Conservation (phyloP, 106 monocot species). For the Phalaenopsis equestris region DNA sequence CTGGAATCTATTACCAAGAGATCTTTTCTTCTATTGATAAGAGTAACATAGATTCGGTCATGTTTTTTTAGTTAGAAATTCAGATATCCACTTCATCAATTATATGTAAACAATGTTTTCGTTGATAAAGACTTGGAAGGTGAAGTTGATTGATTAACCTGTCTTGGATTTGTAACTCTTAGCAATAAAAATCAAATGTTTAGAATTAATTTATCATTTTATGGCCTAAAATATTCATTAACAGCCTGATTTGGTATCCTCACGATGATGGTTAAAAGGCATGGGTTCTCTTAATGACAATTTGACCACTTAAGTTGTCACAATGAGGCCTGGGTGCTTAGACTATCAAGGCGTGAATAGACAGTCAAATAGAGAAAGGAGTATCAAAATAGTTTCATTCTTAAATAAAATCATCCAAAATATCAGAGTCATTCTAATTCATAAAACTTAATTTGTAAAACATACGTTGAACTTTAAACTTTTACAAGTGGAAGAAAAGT, state of each 20-base stretch:
- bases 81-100: neutral
- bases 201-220: neutral
- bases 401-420: too few species aligned
- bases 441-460: too few species aligned
- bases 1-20: neutral
- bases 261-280: neutral
- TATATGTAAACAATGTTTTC: neutral
- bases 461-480: too few species aligned
- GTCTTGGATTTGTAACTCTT: neutral
- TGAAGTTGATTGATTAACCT: neutral
- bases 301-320: neutral
- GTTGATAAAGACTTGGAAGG: neutral
- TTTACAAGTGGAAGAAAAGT: too few species aligned
- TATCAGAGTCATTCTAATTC: too few species aligned
- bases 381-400: too few species aligned
- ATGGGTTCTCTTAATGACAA: neutral
- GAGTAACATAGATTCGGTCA: neutral
- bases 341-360: neutral
- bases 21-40: neutral
- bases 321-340: too few species aligned
- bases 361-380: too few species aligned
- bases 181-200: neutral
- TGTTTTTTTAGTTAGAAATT: neutral
- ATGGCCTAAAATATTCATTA: neutral
- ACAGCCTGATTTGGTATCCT: neutral